Evolutionary conservation across 2,329 filamentous ascomycete species (phyloP).

Genomic region (Nemania sp.): DNA sequence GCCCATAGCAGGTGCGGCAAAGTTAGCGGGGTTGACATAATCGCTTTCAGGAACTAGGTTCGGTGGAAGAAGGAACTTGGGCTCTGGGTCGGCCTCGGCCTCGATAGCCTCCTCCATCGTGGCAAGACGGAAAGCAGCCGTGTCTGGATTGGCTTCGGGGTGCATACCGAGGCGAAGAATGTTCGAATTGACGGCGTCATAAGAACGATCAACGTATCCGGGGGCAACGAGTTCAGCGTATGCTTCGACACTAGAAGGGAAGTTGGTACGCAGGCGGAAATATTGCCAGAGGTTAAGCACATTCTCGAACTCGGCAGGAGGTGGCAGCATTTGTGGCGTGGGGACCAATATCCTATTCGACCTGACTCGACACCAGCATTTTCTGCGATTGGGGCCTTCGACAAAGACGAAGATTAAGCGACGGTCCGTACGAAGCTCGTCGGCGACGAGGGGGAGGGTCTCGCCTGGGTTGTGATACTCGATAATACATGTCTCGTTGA

Average conservation of each 20-base stretch:
- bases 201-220: background rate
- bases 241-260: background rate
- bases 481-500: constrained; percentile 5
- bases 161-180: background rate
- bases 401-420: background rate
- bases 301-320: background rate
- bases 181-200: background rate
- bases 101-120: background rate
- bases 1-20: too few species aligned
- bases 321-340: background rate
- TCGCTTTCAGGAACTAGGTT: too few species aligned
- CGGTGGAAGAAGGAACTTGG: background rate
- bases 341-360: background rate
- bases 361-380: background rate
- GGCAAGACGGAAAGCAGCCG: background rate
- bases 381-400: background rate
- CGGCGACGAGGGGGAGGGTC: background rate
- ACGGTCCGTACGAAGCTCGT: background rate
- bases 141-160: background rate
- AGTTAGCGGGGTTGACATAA: too few species aligned
- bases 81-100: background rate
- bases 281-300: constrained; percentile 13
- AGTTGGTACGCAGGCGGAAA: background rate
- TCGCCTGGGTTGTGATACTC: constrained; percentile 13
- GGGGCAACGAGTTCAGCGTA: constrained; percentile 24